A percentile compares a stretch with the other conserved stretches of the same genome.
phyloP scores from a whole-genome alignment of 2,329 filamentous ascomycete genomes.

The Mollisia scopiformis region DNA sequence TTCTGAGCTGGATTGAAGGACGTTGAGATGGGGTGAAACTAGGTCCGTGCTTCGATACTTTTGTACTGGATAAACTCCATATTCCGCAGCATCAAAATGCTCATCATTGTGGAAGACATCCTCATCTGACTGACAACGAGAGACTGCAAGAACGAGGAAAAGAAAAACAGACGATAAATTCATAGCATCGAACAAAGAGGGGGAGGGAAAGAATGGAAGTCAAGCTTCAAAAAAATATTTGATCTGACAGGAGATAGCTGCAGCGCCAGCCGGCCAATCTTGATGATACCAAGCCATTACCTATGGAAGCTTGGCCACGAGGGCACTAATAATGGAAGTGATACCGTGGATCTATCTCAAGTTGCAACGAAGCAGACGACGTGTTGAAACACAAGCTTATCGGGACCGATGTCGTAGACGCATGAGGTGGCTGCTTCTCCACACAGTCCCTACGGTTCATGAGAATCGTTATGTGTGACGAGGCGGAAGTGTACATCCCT shows the following conservation, averaged over 20 bases:
- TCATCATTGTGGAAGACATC: conserved; percentile 22
- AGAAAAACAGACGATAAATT: background rate
- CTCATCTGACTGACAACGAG: background rate
- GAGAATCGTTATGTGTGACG: background rate
- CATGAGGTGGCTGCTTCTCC: background rate
- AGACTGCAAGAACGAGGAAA: background rate
- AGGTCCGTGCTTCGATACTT: conserved; percentile 38
- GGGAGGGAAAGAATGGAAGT: background rate
- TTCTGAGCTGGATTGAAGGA: conserved; percentile 32
- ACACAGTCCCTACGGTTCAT: background rate
- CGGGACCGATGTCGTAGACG: background rate
- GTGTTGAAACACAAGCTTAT: background rate
- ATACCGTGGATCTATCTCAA: background rate
- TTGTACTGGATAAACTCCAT: conserved; percentile 40
- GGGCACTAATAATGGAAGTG: background rate
- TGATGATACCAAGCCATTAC: background rate
- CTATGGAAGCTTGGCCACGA: background rate
- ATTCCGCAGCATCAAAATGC: conserved; percentile 39
- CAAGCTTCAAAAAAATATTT: background rate
- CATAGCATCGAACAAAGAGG: background rate
- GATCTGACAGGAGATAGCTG: background rate
- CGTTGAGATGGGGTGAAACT: conserved; percentile 40
- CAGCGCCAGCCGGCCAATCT: no score
- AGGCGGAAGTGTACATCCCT: background rate
- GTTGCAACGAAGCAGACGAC: background rate